Conservation (phyloP, 257 asterid species). For the Perilla frutescens region DNA sequence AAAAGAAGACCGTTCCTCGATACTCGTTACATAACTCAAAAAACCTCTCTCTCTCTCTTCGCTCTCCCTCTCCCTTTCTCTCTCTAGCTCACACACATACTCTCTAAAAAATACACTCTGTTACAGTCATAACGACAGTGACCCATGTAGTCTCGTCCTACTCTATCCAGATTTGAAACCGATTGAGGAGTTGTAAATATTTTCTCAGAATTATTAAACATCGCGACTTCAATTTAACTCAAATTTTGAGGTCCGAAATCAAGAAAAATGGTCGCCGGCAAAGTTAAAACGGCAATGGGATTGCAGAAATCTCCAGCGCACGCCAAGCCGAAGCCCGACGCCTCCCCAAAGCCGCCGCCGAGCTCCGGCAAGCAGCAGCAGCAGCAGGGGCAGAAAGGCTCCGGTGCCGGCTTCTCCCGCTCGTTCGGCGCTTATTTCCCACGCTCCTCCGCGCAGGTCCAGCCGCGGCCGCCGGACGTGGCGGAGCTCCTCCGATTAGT, state of each 20-base stretch:
- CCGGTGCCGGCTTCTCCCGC: constrained; percentile 59
- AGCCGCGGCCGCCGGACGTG: constrained; percentile 94
- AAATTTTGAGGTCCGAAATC: background rate
- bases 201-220: background rate
- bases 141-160: constrained; percentile 42
- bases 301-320: constrained; percentile 69
- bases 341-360: constrained; percentile 56
- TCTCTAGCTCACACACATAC: constrained; percentile 12
- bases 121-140: constrained; percentile 39
- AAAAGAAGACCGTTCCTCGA: constrained; percentile 83
- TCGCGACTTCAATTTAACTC: background rate
- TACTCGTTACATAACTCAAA: constrained; percentile 31
- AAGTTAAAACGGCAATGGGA: constrained; percentile 75
- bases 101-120: constrained; percentile 6
- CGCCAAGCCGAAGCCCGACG: constrained; percentile 48
- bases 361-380: constrained; percentile 47
- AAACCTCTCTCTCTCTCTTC: background rate
- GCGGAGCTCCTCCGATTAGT: constrained; percentile 69
- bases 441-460: constrained; percentile 86
- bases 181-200: constrained; percentile 8
- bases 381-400: constrained; percentile 42
- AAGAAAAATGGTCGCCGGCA: constrained; percentile 80
- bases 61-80: constrained; percentile 10
- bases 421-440: constrained; percentile 82
- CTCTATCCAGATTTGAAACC: constrained; percentile 39